A percentile compares a stretch with the other conserved stretches of the same genome.
These are phyloP conservation scores for Coelomomyces lativittatus DNA, from an alignment of 371 early-diverging fungal genomes.

Conservation along the genomic window DNA sequence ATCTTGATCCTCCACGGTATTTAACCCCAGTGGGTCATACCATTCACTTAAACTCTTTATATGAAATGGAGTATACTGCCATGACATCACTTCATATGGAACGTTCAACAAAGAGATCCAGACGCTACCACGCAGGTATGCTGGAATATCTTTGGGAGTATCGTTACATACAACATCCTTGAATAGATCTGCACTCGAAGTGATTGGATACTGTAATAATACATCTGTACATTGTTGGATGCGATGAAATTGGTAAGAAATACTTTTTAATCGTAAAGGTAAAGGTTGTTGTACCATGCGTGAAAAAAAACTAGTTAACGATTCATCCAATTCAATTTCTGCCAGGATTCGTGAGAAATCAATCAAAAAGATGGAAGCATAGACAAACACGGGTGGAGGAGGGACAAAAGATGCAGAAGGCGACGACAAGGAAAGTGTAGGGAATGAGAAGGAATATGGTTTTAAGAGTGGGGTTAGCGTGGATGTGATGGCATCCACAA, in stretches of 20 bases:
- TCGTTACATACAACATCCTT: constrained; percentile 45
- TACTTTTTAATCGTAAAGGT: constrained; percentile 46
- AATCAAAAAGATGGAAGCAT: too few species aligned
- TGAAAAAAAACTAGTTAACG: too few species aligned
- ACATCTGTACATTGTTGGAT: constrained; percentile 41
- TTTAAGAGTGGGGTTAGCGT: background rate
- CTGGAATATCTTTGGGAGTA: constrained; percentile 55
- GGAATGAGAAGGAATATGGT: background rate
- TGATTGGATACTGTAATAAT: constrained; percentile 44
- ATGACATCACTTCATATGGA: constrained; percentile 14
- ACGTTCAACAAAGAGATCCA: constrained; percentile 64
- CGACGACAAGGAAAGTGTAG: background rate
- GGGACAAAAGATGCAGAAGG: background rate
- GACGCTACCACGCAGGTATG: constrained; percentile 46
- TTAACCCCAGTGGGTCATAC: too few species aligned
- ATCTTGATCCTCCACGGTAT: too few species aligned
- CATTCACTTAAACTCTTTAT: too few species aligned
- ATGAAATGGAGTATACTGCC: too few species aligned
- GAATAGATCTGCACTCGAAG: too few species aligned
- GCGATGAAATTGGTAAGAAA: constrained; percentile 48
- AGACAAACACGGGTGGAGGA: background rate
- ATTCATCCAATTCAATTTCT: background rate
- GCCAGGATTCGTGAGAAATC: background rate
- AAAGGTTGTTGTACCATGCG: too few species aligned
- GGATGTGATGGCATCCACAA: background rate